Conservation (phyloP, 2,329 filamentous ascomycete species). For the Fonsecaea monophora region DNA sequence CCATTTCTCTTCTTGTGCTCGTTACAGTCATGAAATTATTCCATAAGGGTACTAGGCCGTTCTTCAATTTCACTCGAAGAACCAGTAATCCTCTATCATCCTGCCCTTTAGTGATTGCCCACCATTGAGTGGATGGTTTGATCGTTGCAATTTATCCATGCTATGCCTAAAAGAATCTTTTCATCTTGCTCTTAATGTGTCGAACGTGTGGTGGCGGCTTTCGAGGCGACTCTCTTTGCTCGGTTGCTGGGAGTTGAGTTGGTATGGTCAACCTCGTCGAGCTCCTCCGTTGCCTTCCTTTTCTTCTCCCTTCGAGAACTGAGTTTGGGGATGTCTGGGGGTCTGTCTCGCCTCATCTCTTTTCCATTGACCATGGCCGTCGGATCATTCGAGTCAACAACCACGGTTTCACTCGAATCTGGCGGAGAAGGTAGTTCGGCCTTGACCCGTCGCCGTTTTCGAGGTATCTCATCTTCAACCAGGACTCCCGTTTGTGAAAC, state of each 20-base stretch:
- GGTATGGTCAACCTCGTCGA: constrained; percentile 20
- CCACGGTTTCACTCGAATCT: constrained; percentile 15
- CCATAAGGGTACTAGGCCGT: not conserved
- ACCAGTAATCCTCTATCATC: not conserved
- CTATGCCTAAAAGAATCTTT: constrained; percentile 3
- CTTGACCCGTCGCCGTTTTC: constrained; percentile 28
- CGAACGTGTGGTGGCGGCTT: constrained; percentile 4
- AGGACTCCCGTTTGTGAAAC: not conserved
- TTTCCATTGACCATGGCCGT: not conserved
- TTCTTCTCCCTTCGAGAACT: constrained; percentile 24
- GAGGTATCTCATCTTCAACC: constrained; percentile 25
- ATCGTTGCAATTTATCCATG: constrained; percentile 5
- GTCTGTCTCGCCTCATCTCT: not conserved
- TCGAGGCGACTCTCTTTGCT: constrained; percentile 35
- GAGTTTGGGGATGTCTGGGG: constrained; percentile 1
- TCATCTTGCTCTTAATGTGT: constrained; percentile 24
- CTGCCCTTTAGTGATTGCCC: not conserved
- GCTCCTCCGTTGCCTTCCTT: constrained; percentile 33
- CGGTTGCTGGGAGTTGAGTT: constrained; percentile 31
- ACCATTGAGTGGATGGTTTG: constrained; percentile 1
- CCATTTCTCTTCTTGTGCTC: not conserved
- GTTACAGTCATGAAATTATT: constrained; percentile 2
- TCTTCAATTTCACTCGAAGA: constrained; percentile 3
- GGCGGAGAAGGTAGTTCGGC: constrained; percentile 19
- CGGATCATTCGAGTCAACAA: constrained; percentile 11